phyloP scores from a whole-genome alignment of 495 filamentous ascomycete species.

The Lentithecium fluviatile region DNA sequence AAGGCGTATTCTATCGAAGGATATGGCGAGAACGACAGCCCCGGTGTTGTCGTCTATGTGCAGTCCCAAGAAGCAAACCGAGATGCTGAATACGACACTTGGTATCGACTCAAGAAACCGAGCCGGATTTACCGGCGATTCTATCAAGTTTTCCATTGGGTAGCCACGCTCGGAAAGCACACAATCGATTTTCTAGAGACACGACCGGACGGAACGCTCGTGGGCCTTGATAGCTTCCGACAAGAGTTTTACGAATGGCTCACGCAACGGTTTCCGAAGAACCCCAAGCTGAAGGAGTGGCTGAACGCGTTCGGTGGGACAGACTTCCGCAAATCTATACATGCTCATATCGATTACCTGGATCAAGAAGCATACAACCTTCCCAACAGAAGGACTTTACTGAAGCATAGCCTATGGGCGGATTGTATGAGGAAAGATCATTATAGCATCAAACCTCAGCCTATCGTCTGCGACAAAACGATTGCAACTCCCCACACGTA shows the following conservation, averaged over 20 bases:
- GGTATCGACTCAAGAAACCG: constrained; percentile 60
- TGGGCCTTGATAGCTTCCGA: constrained; percentile 55
- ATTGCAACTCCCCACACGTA: constrained; percentile 67
- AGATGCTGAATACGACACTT: constrained; percentile 46
- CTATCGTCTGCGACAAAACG: constrained; percentile 45
- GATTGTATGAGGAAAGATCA: constrained; percentile 44
- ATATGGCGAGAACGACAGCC: constrained; percentile 51
- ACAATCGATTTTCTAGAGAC: constrained; percentile 36
- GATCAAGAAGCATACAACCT: constrained; percentile 53
- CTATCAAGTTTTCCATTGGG: constrained; percentile 61
- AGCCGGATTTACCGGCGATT: constrained; percentile 58
- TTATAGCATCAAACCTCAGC: constrained; percentile 26
- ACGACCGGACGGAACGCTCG: constrained; percentile 25
- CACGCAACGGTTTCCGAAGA: constrained; percentile 41
- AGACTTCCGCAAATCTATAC: constrained; percentile 60
- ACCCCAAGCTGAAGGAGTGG: constrained; percentile 51
- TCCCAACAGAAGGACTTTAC: constrained; percentile 14
- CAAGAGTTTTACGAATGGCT: constrained; percentile 57
- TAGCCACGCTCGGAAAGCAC: constrained; percentile 65
- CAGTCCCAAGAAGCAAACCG: constrained; percentile 47
- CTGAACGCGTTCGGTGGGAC: constrained; percentile 42
- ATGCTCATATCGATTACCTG: constrained; percentile 59
- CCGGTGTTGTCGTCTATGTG: constrained; percentile 62
- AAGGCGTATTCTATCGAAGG: constrained; percentile 61
- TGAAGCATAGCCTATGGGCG: constrained; percentile 49